Evolutionary conservation across 2,329 filamentous ascomycete genomes (phyloP).

Genomic region (Neophaeococcomyces aloes): DNA sequence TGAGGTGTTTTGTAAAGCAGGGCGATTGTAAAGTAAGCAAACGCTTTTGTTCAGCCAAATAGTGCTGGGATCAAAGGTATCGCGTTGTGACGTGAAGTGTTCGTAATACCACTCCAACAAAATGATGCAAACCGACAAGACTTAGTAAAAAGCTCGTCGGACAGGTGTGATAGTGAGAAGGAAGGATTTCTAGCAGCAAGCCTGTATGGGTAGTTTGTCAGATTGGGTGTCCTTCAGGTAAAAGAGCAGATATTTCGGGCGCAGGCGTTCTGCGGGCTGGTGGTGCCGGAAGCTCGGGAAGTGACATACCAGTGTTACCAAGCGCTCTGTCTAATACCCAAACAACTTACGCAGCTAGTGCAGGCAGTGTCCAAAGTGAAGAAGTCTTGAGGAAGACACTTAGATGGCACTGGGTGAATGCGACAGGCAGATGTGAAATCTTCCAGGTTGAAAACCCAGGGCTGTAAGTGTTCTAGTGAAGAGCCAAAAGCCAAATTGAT

Average conservation of each 20-base stretch:
- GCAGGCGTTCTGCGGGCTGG: not conserved
- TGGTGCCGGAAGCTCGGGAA: not conserved
- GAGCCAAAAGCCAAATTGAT: not conserved
- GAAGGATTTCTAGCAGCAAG: not conserved
- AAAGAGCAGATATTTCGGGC: not conserved
- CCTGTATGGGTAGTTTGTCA: not conserved
- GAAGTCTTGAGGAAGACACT: not conserved
- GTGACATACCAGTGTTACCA: slow-evolving; percentile 7
- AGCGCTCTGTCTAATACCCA: not conserved
- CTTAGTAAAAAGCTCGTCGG: slow-evolving; percentile 43
- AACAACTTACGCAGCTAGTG: not conserved
- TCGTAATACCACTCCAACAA: not conserved
- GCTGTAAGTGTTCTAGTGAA: not conserved
- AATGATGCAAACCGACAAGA: slow-evolving; percentile 30
- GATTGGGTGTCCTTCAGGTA: not conserved
- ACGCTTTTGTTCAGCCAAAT: not conserved
- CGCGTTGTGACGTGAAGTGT: not conserved
- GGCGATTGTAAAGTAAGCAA: not conserved
- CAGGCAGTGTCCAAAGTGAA: not conserved
- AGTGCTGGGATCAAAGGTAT: not conserved
- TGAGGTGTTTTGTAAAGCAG: not conserved
- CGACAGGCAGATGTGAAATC: slow-evolving; percentile 2
- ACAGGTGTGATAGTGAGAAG: not conserved
- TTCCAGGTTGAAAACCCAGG: not conserved
- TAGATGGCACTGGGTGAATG: not conserved